Conservation (phyloP, 139 green algal species). For the Tetraselmis striata region DNA sequence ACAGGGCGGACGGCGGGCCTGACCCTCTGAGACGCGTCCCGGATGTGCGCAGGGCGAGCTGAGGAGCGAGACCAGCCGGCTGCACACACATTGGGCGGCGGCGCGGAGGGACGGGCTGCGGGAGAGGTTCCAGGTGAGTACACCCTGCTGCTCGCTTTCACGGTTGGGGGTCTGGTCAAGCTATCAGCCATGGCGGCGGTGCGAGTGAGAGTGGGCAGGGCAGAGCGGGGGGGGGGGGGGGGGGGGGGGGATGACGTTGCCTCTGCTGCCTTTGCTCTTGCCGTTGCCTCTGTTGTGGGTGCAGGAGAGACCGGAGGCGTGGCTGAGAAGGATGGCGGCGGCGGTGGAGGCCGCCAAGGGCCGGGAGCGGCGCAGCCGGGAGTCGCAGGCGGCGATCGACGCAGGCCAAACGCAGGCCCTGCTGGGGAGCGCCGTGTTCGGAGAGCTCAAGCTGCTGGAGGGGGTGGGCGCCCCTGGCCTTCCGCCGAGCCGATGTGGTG, state of each 20-base stretch:
- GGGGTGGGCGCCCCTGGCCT: background rate
- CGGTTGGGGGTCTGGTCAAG: too few relatives aligned
- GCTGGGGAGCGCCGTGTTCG: background rate
- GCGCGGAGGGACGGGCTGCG: background rate
- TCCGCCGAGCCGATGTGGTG: too few relatives aligned
- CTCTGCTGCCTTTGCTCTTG: too few relatives aligned
- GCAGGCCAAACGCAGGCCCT: background rate
- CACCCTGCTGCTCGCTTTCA: too few relatives aligned
- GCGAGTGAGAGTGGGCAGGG: too few relatives aligned
- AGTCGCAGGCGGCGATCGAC: background rate
- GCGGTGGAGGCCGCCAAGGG: background rate
- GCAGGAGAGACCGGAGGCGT: background rate
- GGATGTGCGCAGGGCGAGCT: too few relatives aligned
- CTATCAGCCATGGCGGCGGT: too few relatives aligned
- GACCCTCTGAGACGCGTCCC: too few relatives aligned
- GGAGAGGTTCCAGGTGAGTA: background rate
- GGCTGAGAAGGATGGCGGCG: background rate
- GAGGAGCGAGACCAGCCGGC: background rate
- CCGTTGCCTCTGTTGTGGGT: too few relatives aligned
- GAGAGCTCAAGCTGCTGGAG: background rate
- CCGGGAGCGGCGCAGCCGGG: background rate
- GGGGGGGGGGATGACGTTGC: too few relatives aligned
- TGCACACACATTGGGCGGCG: background rate
- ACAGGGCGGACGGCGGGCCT: too few relatives aligned
- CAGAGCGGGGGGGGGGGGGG: too few relatives aligned